These are phyloP conservation scores for Microdochium paspali DNA, from an alignment of 2,329 filamentous ascomycete genomes.

Conservation along the genomic window DNA sequence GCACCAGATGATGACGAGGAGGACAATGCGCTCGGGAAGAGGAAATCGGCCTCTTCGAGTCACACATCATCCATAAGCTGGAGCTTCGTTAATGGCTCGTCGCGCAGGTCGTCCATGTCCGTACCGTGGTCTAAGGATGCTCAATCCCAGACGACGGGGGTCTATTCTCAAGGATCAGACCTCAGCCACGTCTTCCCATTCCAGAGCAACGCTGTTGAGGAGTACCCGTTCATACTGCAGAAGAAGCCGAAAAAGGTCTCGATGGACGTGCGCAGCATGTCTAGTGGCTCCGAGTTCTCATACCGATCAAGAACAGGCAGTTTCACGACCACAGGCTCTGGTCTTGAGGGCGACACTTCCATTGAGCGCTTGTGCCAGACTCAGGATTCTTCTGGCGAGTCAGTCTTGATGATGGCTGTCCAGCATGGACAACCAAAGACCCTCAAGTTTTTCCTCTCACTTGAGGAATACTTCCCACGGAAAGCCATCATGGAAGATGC, in stretches of 20 bases:
- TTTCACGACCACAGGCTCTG: conserved; percentile 62
- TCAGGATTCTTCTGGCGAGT: conserved; percentile 64
- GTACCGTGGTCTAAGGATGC: conserved; percentile 14
- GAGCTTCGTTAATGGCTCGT: conserved; percentile 35
- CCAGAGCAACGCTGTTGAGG: conserved; percentile 46
- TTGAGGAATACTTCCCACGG: conserved; percentile 67
- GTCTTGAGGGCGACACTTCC: conserved; percentile 77
- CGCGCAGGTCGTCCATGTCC: conserved; percentile 31
- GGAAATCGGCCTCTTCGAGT: conserved; percentile 27
- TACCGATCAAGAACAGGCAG: conserved; percentile 74
- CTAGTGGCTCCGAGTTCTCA: conserved; percentile 75
- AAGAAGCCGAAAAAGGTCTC: conserved; percentile 70
- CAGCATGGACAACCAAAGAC: conserved; percentile 61
- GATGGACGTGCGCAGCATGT: conserved; percentile 83
- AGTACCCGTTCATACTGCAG: conserved; percentile 22
- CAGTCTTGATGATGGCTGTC: conserved; percentile 78
- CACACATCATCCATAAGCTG: conserved; percentile 36
- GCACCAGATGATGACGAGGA: conserved; percentile 25
- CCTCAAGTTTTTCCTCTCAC: conserved; percentile 69
- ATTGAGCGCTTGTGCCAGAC: conserved; percentile 70
- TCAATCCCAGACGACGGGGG: conserved; percentile 19
- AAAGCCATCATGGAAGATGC: conserved; percentile 68
- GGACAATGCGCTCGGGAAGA: conserved; percentile 30
- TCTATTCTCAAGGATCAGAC: conserved; percentile 45
- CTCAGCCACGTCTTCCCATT: conserved; percentile 90